These are phyloP conservation scores for Trichoderma aggressivum DNA, from an alignment of 2,329 filamentous ascomycete genomes.

Conservation along the genomic window DNA sequence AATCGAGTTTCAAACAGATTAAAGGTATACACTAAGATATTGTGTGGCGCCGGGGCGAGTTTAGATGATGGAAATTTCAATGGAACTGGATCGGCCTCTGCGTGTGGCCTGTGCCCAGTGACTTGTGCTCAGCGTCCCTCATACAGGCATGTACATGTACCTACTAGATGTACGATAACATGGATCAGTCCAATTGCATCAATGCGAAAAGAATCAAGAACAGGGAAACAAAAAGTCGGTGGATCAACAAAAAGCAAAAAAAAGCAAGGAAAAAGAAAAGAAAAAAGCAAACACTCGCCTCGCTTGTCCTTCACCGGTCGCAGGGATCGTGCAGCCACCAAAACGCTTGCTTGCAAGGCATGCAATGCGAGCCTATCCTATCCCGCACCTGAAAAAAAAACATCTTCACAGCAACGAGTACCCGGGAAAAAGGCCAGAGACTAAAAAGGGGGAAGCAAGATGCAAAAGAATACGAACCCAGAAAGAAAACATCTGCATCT, in stretches of 20 bases:
- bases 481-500: slow-evolving; percentile 3
- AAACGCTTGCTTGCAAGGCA: not conserved
- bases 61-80: not conserved
- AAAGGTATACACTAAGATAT: not conserved
- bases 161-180: not conserved
- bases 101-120: not conserved
- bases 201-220: not conserved
- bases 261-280: not conserved
- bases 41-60: not conserved
- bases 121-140: not conserved
- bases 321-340: slow-evolving; percentile 12
- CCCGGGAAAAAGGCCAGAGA: not conserved
- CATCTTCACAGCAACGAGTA: not conserved
- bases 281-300: not conserved
- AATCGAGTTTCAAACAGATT: not conserved
- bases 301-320: slow-evolving; percentile 13
- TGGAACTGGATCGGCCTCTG: not conserved
- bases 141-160: not conserved
- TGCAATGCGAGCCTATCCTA: not conserved
- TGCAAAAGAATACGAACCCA: slow-evolving; percentile 6
- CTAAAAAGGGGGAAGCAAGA: not conserved
- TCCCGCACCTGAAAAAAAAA: not conserved
- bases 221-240: not conserved
- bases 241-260: not conserved
- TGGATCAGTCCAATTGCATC: not conserved